Evolutionary conservation across 768 basidiomycete species (phyloP).

Genomic region (Lentinus tigrinus): DNA sequence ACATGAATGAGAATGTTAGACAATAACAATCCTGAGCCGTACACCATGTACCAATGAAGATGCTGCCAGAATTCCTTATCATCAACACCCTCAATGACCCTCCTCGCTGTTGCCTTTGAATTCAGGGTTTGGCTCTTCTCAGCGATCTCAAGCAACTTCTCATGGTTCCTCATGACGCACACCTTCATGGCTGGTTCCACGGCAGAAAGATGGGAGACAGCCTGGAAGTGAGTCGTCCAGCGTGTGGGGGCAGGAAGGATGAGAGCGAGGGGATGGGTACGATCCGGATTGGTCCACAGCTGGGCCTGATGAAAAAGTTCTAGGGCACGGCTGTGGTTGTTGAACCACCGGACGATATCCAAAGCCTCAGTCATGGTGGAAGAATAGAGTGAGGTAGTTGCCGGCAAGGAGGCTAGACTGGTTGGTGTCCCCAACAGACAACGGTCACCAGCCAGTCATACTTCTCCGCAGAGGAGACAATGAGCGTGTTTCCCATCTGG

Average conservation of each 20-base stretch:
- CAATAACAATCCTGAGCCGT: too few species aligned
- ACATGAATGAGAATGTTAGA: too few species aligned
- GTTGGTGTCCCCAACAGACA: slow-evolving; percentile 27
- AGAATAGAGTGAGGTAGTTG: slow-evolving; percentile 17
- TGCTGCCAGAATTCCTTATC: slow-evolving; percentile 4
- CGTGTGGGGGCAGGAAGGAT: slow-evolving; percentile 15
- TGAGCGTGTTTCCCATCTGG: slow-evolving; percentile 17
- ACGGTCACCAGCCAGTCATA: neutral
- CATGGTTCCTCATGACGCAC: neutral
- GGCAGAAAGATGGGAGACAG: neutral
- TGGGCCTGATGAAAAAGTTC: slow-evolving; percentile 18
- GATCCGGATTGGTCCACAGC: neutral
- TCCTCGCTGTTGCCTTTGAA: slow-evolving; percentile 5
- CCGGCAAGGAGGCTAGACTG: slow-evolving; percentile 28
- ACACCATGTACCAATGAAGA: neutral
- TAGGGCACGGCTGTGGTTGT: slow-evolving; percentile 26
- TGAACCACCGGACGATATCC: slow-evolving; percentile 30
- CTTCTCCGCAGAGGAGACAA: neutral
- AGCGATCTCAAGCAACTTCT: neutral
- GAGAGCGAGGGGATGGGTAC: neutral
- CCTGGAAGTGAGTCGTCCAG: slow-evolving; percentile 18
- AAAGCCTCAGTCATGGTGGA: slow-evolving; percentile 1
- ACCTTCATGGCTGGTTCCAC: neutral
- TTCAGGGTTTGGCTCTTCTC: slow-evolving; percentile 1
- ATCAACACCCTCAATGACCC: neutral